These are phyloP conservation scores for Botrytis elliptica DNA, from an alignment of 2,329 filamentous ascomycete species.

Conservation along the genomic window DNA sequence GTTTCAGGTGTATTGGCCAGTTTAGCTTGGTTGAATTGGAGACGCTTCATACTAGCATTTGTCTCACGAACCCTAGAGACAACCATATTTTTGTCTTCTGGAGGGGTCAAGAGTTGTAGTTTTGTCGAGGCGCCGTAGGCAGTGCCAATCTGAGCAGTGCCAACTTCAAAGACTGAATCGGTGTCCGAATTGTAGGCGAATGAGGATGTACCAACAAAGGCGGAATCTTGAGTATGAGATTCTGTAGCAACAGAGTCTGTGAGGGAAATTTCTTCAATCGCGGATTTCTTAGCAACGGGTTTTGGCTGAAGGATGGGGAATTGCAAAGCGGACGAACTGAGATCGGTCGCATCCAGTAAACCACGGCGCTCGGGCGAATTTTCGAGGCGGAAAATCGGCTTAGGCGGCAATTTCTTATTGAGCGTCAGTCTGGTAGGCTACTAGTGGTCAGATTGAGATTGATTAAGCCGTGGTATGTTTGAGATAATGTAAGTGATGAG, in stretches of 20 bases:
- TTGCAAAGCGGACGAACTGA: constrained; percentile 4
- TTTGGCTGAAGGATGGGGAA: constrained; percentile 1
- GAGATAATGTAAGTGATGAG: not conserved
- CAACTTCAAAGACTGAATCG: not conserved
- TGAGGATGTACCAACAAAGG: not conserved
- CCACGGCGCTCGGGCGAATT: constrained; percentile 7
- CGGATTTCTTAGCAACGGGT: not conserved
- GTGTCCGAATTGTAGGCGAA: not conserved
- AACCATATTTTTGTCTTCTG: not conserved
- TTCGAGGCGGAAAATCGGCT: not conserved
- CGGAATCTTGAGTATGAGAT: not conserved
- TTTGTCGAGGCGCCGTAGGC: not conserved
- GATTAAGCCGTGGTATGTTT: too few relatives aligned
- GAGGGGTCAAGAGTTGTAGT: not conserved
- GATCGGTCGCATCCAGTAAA: constrained; percentile 16
- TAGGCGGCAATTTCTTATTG: constrained; percentile 10
- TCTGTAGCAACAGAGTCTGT: not conserved
- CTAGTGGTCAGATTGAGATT: not conserved
- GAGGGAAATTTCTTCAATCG: not conserved
- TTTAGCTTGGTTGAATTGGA: not conserved
- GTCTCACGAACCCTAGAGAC: not conserved
- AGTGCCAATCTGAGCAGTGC: not conserved
- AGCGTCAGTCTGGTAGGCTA: constrained; percentile 2
- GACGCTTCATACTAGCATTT: not conserved
- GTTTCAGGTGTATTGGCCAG: not conserved